A percentile compares a stretch with the other conserved stretches of the same genome.
Evolutionary conservation across 345 rosid species (phyloP).

Genomic region (Capsella bursapastoris): DNA sequence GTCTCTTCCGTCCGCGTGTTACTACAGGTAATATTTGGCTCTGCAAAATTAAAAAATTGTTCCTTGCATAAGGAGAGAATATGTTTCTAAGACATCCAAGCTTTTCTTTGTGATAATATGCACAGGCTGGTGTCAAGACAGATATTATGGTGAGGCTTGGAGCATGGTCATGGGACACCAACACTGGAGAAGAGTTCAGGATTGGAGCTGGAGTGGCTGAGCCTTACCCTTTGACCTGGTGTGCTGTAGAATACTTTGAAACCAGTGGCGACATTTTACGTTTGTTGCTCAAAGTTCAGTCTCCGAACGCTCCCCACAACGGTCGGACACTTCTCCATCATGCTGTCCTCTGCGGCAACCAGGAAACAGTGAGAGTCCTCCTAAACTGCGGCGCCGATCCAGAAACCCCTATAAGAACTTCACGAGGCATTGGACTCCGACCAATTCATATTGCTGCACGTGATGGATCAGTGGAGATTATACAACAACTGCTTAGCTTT

Average conservation of each 20-base stretch:
- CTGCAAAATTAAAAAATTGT: conserved; percentile 4
- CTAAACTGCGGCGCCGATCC: conserved; percentile 62
- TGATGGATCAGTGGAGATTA: conserved; percentile 56
- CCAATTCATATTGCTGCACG: conserved; percentile 90
- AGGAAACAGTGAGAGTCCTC: conserved; percentile 73
- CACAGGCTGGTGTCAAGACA: conserved; percentile 69
- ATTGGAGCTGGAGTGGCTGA: conserved; percentile 99
- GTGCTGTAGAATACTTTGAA: conserved; percentile 94
- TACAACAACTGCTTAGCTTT: conserved; percentile 62
- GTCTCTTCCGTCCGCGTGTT: conserved; percentile 64
- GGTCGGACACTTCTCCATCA: conserved; percentile 96
- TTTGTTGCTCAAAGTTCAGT: conserved; percentile 61
- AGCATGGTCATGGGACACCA: conserved; percentile 95
- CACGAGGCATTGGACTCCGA: conserved; percentile 56
- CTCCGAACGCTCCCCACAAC: conserved; percentile 55
- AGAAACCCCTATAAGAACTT: conserved; percentile 61
- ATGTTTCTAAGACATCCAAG: conserved; percentile 27
- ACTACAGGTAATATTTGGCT: conserved; percentile 60
- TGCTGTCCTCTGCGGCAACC: conserved; percentile 82
- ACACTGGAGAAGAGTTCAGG: conserved; percentile 86
- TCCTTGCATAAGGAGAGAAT: conserved; percentile 4
- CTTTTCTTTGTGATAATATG: conserved; percentile 23
- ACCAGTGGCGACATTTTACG: conserved; percentile 70
- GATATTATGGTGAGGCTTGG: conserved; percentile 76
- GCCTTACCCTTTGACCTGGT: conserved; percentile 86